Base-by-base conservation (phyloP, 1,284 basidiomycete species). In the Trametes versicolor region DNA sequence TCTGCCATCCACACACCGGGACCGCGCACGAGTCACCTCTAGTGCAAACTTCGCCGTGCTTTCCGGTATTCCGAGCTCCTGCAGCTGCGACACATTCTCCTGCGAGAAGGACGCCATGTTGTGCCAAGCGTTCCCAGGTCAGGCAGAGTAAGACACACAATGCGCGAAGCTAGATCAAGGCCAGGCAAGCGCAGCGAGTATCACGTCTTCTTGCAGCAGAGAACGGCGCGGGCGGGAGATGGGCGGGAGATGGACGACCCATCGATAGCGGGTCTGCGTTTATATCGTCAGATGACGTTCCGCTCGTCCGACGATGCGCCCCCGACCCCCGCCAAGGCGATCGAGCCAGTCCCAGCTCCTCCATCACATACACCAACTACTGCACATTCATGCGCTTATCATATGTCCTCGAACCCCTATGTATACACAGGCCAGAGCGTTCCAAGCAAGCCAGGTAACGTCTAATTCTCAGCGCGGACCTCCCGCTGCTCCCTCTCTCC, bases 11-110 rank as follows among this genome's bases (percentile, higher is more conserved):
- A 39, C 58, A 43, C n/a, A 21, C 50, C 54, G 29, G 9, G 3
- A 41, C 47, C 21, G 19, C 41, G 47, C 21, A 21, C 21, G 39
- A 45, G 53, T 63, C 60, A 69, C 67, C 70, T 71, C 67, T 25
- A 65, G 49, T 23, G 61, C 70, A 45, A 47, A 54, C 45, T 36
- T 60, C 32, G 58, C 62, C 27, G 60, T 62, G 63, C 51, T 61
- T 19, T 65, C 64, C 21, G 61, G 43, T 15, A 80, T 94, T 90
- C 60, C 93, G 90, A 4, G 95, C 95, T 0, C 96, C 94, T 2
- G 95, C 97, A 93, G 93, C 76, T 87, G 93, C 8, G 88, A 89
- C 10, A 86, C 89, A 12, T 83, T 83, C 51, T 86, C 85, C 36
- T 84, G 85, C 10, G 89, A 88, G 0, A 88, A 90, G 74, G 84